A percentile compares a stretch with the other conserved stretches of the same genome.
Conservation (phyloP, 2,329 filamentous ascomycete genomes). For the Thielaviopsis euricoi region DNA sequence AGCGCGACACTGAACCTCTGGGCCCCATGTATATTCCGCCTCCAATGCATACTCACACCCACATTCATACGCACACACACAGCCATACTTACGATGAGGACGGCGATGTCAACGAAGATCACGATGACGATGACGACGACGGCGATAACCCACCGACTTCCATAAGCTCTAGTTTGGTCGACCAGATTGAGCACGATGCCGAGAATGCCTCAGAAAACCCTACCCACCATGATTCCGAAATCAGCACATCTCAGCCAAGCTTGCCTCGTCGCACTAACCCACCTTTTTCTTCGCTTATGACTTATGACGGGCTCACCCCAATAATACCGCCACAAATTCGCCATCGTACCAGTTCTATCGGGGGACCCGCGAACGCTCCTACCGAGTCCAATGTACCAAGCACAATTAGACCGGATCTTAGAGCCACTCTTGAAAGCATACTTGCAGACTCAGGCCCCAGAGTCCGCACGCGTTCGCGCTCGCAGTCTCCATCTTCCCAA, state of each 20-base stretch:
- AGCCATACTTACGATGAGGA: neutral
- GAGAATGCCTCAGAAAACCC: neutral
- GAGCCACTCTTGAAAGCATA: neutral
- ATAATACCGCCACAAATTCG: neutral
- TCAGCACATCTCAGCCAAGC: neutral
- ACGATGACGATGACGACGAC: neutral
- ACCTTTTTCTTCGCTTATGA: neutral
- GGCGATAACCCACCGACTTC: neutral
- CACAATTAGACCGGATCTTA: neutral
- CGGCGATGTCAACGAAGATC: neutral
- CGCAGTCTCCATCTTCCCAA: neutral
- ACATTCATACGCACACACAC: neutral
- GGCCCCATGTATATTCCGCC: neutral
- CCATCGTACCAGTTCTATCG: neutral
- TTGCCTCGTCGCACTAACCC: neutral
- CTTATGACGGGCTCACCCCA: neutral
- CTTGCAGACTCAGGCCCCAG: neutral
- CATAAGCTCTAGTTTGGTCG: neutral
- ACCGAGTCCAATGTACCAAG: neutral
- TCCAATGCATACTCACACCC: neutral
- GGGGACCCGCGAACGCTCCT: neutral
- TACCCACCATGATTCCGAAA: neutral
- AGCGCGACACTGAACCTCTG: neutral
- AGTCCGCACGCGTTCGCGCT: neutral
- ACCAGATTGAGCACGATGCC: neutral